Percentiles rank a stretch among this genome's conserved stretches.
phyloP scores from a whole-genome alignment of 225 moss, liverwort and hornwort species.

The Asterella californica region DNA sequence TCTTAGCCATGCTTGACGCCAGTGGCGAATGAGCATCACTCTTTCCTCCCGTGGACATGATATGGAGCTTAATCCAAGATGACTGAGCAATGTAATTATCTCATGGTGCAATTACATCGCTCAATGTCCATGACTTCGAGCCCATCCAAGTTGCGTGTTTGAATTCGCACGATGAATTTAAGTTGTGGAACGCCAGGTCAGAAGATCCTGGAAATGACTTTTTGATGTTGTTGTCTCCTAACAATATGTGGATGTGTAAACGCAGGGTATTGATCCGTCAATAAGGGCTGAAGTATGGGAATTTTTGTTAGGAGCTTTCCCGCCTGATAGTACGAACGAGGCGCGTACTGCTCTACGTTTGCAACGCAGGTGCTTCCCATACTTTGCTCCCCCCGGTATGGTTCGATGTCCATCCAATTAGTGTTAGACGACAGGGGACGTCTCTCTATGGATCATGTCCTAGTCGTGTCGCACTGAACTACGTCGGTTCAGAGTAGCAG shows the following conservation, averaged over 20 bases:
- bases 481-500: background rate
- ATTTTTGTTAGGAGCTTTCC: conserved; percentile 82
- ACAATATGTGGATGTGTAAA: conserved; percentile 11
- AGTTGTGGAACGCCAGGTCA: background rate
- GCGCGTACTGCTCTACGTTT: conserved; percentile 79
- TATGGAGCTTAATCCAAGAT: no score
- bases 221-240: background rate
- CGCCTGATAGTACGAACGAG: conserved; percentile 67
- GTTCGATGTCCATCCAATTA: conserved; percentile 34
- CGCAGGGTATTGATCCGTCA: conserved; percentile 87
- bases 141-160: background rate
- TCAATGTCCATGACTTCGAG: no score
- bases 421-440: background rate
- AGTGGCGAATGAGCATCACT: background rate
- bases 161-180: background rate
- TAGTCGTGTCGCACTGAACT: background rate
- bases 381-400: conserved; percentile 35
- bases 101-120: no score
- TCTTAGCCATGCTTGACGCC: background rate
- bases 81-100: no score
- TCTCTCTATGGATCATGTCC: background rate
- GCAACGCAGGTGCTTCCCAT: conserved; percentile 73
- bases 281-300: conserved; percentile 98
- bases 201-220: background rate
- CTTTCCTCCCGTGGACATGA: background rate